phyloP scores from a whole-genome alignment of 208 protist species.

The Angomonas deanei region DNA sequence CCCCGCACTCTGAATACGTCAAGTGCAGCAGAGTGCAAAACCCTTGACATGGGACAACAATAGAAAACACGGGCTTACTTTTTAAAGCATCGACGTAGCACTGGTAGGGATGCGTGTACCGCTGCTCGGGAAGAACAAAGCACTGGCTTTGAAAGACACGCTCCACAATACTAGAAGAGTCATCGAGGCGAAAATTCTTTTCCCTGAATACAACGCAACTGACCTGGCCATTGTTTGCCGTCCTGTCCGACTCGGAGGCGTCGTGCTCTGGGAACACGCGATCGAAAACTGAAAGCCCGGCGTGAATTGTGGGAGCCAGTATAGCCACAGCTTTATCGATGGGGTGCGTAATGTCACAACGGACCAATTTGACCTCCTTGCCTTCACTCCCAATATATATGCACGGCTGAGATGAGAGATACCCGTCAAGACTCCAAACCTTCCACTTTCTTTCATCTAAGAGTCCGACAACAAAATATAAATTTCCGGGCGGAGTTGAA shows the following conservation, averaged over 20 bases:
- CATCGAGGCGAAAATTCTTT: conserved; percentile 3
- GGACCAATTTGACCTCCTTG: conserved; percentile 26
- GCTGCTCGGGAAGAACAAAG: neutral
- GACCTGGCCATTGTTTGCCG: neutral
- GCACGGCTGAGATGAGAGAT: conserved; percentile 14
- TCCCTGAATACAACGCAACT: neutral
- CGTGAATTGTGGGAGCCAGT: conserved; percentile 25
- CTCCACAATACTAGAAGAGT: conserved; percentile 13
- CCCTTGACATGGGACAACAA: conserved; percentile 8
- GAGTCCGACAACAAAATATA: conserved; percentile 34
- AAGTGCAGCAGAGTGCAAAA: conserved; percentile 11
- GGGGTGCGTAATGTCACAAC: conserved; percentile 28
- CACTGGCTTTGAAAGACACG: conserved; percentile 26
- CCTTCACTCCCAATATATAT: conserved; percentile 21
- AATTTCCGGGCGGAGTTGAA: conserved; percentile 1
- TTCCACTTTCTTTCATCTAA: conserved; percentile 23
- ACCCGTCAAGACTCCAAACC: conserved; percentile 23
- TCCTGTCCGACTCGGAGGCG: neutral
- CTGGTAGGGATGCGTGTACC: conserved; percentile 3
- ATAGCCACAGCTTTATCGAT: conserved; percentile 16
- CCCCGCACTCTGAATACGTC: neutral
- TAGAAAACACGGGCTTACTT: neutral
- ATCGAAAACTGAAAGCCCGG: conserved; percentile 60
- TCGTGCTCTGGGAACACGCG: conserved; percentile 16
- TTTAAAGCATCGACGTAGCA: neutral